phyloP scores from a whole-genome alignment of 2,329 filamentous ascomycete genomes.

The Aspergillus sp. region DNA sequence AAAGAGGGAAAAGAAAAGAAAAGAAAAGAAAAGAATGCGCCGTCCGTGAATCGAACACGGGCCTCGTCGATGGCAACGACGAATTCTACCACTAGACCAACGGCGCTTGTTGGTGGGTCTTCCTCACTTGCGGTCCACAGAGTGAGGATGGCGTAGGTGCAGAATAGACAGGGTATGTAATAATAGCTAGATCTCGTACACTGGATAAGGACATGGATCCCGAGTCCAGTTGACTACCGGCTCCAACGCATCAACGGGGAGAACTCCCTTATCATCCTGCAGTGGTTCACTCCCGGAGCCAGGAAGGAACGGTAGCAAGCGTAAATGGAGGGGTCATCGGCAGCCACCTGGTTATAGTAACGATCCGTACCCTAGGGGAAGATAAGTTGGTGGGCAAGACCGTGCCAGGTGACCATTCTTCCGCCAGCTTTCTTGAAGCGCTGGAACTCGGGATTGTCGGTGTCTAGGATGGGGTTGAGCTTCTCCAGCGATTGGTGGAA shows the following conservation, averaged over 20 bases:
- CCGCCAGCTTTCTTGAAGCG: conserved; percentile 29
- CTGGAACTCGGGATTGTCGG: conserved; percentile 31
- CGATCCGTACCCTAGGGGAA: conserved; percentile 25
- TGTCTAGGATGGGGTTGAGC: conserved; percentile 31
- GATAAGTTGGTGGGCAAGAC: conserved; percentile 34
- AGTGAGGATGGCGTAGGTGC: no score
- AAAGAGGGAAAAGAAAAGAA: neutral
- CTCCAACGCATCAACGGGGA: conserved; percentile 7
- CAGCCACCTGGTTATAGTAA: conserved; percentile 31
- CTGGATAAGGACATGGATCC: conserved; percentile 7
- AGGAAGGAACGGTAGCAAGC: conserved; percentile 33
- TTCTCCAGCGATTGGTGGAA: conserved; percentile 19
- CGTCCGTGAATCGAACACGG: conserved; percentile 42
- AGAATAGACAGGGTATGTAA: no score
- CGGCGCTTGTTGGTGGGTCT: conserved; percentile 21
- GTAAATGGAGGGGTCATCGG: conserved; percentile 14
- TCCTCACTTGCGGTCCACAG: no score
- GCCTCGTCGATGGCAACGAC: conserved; percentile 41
- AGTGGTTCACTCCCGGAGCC: conserved; percentile 34
- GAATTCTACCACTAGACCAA: conserved; percentile 41
- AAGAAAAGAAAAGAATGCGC: conserved; percentile 16
- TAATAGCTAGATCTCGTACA: no score
- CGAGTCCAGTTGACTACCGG: conserved; percentile 13
- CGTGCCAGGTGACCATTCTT: conserved; percentile 41
- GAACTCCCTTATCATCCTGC: conserved; percentile 20